Base-by-base conservation (phyloP, 768 basidiomycete species). In the Russula earlei region DNA sequence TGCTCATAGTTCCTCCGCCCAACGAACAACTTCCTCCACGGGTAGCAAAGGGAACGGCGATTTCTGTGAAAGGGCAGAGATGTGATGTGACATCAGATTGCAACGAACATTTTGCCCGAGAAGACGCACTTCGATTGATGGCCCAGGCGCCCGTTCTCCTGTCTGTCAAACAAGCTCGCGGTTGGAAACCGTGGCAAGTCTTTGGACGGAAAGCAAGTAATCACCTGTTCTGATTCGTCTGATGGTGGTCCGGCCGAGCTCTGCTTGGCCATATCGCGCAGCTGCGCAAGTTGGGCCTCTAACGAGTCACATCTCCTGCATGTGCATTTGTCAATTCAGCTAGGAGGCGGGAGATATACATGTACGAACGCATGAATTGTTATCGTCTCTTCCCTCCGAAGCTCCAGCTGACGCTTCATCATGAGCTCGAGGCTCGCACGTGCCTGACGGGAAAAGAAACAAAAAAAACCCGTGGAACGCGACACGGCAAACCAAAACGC, bases 321-420 rank as follows among this genome's bases (percentile, higher is more conserved):
- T 10, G 15, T 44, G 33, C 11, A 2, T 1, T 40, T 20, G n/a
- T n/a, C n/a, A n/a, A n/a, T n/a, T n/a, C n/a, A n/a, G n/a, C n/a
- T n/a, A n/a, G n/a, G n/a, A n/a, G n/a, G 12, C 24, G 22, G 11
- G 4, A 8, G 6, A 25, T 19, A 20, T 15, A 50, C 25, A 12
- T 24, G 17, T 33, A 72, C 83, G 56, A 68, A 92, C 91, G 74
- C 67, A 64, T 89, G 86, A 45, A 93, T 73, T 7, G 72, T 68
- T 54, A 66, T 74, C 0, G 90, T 88, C 70, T 92, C 91, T 63
- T 84, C 81, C 54, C 74, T 74, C 47, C 91, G 76, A 22, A 85
- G 71, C 50, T 89, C 82, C 4, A 93, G 73, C 64, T 93, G 90
- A 19, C 81, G 75, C 41, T 77, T 74, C 84, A 93, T 87, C 84